Base-by-base conservation (phyloP, 2,329 filamentous ascomycete genomes). In the Botrytis galanthina region DNA sequence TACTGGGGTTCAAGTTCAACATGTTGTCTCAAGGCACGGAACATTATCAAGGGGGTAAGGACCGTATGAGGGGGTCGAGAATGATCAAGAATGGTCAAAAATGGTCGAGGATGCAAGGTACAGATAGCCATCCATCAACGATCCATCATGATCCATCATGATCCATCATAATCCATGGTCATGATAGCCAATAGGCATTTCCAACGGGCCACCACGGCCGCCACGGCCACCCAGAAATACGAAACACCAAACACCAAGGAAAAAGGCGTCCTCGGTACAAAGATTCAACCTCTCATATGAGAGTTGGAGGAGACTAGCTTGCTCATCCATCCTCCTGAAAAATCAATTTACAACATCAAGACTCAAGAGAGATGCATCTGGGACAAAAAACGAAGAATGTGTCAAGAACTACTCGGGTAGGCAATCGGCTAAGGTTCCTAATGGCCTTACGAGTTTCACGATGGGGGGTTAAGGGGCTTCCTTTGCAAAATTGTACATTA, bases 21-120 rank as follows among this genome's bases (percentile, higher is more conserved):
- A 64, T 46, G 46, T n/a, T 22, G 42, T 46, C 12, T 29, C 16
- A n/a, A 64, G 61, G 61, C 61, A 64, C 39, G n/a, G 61, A 64
- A 46, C 39, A 64, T 64, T 32, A 32, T 16, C 48, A 54, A 26
- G 32, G 35, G 32, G 46, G 7, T 2, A 20, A 44, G 39, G n/a
- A 48, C 20, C 20, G 20, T 1, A 48, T 8, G 14, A 29, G 51
- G 26, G 48, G 51, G 51, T 29, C 37, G 62, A 70, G 57, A 42
- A 71, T 71, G 70, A 12, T 37, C 37, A 46, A 70, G 57, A 57
- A 63, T 71, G 48, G 48, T 54, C 37, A 70, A 70, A 42, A 59
- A 71, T 71, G 70, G n/a, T 37, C 37, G 46, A 70, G 57, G 32
- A 71, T 71, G 70, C 48, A 72, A 72, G 70, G 70, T 72, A 72